Conservation (phyloP, 208 protist genomes). For the Porcisia deanei region DNA sequence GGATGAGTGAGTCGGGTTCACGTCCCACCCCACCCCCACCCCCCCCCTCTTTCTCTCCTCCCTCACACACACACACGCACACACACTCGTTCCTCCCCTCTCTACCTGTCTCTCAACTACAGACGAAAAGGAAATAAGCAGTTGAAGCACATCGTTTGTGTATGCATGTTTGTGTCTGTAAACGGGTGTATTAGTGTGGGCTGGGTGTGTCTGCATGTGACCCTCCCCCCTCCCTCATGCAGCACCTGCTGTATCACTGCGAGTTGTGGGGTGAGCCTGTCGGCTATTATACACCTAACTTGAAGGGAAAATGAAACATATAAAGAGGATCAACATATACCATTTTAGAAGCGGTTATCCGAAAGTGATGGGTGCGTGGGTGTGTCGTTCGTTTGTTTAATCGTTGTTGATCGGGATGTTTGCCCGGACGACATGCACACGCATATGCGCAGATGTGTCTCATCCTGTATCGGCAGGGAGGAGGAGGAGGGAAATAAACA, state of each 20-base stretch:
- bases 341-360: not conserved
- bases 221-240: not conserved
- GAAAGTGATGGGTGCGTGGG: too few relatives aligned
- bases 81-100: not conserved
- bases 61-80: too few relatives aligned
- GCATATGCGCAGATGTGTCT: not conserved
- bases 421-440: not conserved
- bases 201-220: not conserved
- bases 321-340: too few relatives aligned
- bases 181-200: not conserved
- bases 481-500: not conserved
- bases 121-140: not conserved
- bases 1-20: not conserved
- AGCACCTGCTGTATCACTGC: not conserved
- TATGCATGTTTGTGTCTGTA: slow-evolving; percentile 3
- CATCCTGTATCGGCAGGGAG: too few relatives aligned
- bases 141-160: not conserved
- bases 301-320: not conserved
- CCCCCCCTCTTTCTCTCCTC: not conserved
- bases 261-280: not conserved
- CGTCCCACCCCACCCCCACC: not conserved
- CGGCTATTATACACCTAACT: not conserved
- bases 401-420: not conserved
- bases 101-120: not conserved
- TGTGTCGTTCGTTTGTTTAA: not conserved